phyloP scores from a whole-genome alignment of 2,329 filamentous ascomycete species.

The Aspergillus costaricaensis region DNA sequence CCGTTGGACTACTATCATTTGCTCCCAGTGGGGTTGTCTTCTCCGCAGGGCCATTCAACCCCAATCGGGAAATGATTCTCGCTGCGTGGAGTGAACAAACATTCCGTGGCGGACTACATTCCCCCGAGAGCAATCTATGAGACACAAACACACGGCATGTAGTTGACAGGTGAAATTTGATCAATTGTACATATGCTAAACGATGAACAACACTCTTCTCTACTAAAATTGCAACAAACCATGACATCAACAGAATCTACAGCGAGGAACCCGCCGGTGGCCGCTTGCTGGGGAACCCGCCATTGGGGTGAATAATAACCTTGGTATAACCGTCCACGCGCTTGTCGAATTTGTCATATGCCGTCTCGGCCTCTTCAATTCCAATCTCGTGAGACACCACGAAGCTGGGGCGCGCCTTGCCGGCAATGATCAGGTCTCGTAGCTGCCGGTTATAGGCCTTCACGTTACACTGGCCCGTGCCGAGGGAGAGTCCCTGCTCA shows the following conservation, averaged over 20 bases:
- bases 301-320: slow-evolving; percentile 68
- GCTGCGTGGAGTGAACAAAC: too few relatives aligned
- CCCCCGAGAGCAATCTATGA: too few relatives aligned
- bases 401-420: slow-evolving; percentile 66
- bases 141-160: too few relatives aligned
- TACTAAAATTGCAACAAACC: too few relatives aligned
- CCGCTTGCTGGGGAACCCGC: slow-evolving; percentile 28
- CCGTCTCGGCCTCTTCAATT: slow-evolving; percentile 61
- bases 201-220: too few relatives aligned
- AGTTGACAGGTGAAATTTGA: fast-evolving
- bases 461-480: slow-evolving; percentile 68
- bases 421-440: slow-evolving; percentile 65
- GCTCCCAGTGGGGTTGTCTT: too few relatives aligned
- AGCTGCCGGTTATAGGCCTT: slow-evolving; percentile 68
- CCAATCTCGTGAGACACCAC: slow-evolving; percentile 66
- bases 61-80: too few relatives aligned
- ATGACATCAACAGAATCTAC: background rate
- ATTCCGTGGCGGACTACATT: too few relatives aligned
- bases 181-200: too few relatives aligned
- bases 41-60: too few relatives aligned
- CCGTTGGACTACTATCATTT: too few relatives aligned
- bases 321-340: slow-evolving; percentile 68
- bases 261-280: background rate
- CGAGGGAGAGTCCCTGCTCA: slow-evolving; percentile 57
- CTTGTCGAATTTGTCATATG: slow-evolving; percentile 68